Evolutionary conservation across 768 basidiomycete species (phyloP).

Genomic region (Boletus edulis): DNA sequence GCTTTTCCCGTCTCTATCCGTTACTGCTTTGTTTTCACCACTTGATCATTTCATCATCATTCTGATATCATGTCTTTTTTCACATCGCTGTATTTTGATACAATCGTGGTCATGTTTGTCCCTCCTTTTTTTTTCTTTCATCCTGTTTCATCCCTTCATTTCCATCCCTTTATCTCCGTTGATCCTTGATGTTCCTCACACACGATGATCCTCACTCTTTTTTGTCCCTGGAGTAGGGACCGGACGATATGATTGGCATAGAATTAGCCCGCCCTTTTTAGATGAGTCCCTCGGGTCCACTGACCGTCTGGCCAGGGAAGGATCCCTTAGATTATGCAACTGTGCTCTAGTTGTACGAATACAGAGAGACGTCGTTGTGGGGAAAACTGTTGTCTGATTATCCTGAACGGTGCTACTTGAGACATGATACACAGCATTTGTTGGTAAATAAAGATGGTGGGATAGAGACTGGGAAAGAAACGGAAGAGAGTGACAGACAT

Average conservation of each 20-base stretch:
- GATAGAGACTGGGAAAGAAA: not conserved
- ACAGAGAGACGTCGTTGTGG: constrained; percentile 5
- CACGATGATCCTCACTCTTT: not conserved
- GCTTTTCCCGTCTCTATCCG: not conserved
- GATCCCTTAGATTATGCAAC: constrained; percentile 4
- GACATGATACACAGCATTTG: constrained; percentile 10
- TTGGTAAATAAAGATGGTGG: not conserved
- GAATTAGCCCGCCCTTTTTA: constrained; percentile 11
- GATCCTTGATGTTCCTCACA: constrained; percentile 3
- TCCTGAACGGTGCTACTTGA: not conserved
- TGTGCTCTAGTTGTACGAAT: constrained; percentile 17
- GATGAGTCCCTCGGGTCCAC: not conserved
- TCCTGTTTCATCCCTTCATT: not conserved
- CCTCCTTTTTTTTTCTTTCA: not conserved
- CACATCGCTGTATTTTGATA: constrained; percentile 19
- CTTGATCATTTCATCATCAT: constrained; percentile 1
- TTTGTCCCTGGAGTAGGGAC: constrained; percentile 2
- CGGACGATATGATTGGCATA: constrained; percentile 20
- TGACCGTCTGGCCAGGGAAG: not conserved
- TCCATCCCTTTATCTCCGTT: not conserved
- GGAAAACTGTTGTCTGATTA: too few species aligned
- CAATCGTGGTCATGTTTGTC: constrained; percentile 6
- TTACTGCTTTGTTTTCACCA: not conserved
- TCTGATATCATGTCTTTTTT: constrained; percentile 7
- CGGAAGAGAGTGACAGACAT: constrained; percentile 11